phyloP scores from a whole-genome alignment of 2,329 filamentous ascomycete genomes.

The Penicillium sp. region DNA sequence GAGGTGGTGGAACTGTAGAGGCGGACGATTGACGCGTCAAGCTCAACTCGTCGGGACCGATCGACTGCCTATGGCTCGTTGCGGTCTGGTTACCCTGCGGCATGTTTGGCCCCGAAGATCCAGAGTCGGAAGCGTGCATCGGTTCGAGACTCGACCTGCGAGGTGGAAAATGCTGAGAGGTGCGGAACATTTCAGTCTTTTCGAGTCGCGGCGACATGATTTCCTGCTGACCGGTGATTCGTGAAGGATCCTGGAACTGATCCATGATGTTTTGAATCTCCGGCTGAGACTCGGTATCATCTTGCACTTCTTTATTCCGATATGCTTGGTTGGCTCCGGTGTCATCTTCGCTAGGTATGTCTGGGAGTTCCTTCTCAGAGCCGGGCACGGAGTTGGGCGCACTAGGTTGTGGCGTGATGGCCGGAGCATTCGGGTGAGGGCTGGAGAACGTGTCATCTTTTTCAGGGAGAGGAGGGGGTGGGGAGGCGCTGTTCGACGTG shows the following conservation, averaged over 20 bases:
- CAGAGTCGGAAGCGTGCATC: constrained; percentile 40
- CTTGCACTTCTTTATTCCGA: constrained; percentile 57
- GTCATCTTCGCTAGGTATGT: constrained; percentile 26
- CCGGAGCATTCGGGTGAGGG: constrained; percentile 43
- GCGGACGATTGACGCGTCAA: constrained; percentile 30
- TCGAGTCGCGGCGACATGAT: constrained; percentile 89
- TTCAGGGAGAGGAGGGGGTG: constrained; percentile 42
- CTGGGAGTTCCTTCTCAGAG: constrained; percentile 36
- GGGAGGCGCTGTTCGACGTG: constrained; percentile 25
- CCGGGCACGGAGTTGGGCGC: constrained; percentile 30
- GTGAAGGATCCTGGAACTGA: constrained; percentile 74
- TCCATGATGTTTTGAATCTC: constrained; percentile 98
- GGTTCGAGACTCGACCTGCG: constrained; percentile 82
- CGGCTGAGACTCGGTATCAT: constrained; percentile 60
- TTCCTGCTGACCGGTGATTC: constrained; percentile 67
- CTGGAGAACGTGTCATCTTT: constrained; percentile 50
- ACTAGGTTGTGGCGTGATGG: constrained; percentile 35
- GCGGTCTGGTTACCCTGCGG: constrained; percentile 7
- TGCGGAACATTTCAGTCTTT: constrained; percentile 70
- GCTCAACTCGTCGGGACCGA: constrained; percentile 21
- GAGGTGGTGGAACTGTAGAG: constrained; percentile 54
- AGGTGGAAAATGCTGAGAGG: constrained; percentile 65
- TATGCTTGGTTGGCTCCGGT: constrained; percentile 43
- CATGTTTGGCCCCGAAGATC: constrained; percentile 15
- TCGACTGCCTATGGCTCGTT: constrained; percentile 21